Percentiles rank a stretch among this genome's conserved stretches.
Conservation (phyloP, 2,329 filamentous ascomycete genomes). For the Colletotrichum horii region DNA sequence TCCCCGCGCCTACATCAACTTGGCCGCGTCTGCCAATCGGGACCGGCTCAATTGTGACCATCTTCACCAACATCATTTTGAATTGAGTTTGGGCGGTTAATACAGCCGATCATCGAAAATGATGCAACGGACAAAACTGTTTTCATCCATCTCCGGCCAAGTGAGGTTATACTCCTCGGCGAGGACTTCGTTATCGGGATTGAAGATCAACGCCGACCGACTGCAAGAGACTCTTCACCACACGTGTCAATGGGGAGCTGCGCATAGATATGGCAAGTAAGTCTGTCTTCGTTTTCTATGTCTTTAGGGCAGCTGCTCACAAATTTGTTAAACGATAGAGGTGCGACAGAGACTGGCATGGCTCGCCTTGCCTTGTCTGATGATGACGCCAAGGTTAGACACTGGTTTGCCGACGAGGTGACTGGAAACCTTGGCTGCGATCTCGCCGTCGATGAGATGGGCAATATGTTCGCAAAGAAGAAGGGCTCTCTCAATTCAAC, state of each 20-base stretch:
- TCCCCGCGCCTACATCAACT: neutral
- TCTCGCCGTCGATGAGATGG: constrained; percentile 75
- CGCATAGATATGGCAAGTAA: constrained; percentile 33
- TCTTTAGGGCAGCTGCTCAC: neutral
- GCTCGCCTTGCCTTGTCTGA: constrained; percentile 74
- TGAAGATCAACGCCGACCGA: constrained; percentile 32
- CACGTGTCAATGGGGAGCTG: constrained; percentile 37
- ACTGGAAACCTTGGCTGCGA: constrained; percentile 65
- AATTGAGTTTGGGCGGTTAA: neutral
- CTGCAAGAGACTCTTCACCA: constrained; percentile 34
- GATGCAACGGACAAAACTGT: neutral
- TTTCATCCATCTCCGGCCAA: neutral
- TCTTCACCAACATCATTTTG: neutral
- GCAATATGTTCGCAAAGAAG: constrained; percentile 79
- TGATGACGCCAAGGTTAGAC: constrained; percentile 71
- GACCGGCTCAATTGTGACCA: neutral
- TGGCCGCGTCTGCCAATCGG: neutral
- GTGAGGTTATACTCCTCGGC: constrained; percentile 1
- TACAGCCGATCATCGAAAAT: neutral
- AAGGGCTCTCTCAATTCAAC: constrained; percentile 63
- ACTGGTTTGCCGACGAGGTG: constrained; percentile 76
- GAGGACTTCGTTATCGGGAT: constrained; percentile 9
- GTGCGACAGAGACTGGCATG: constrained; percentile 71
- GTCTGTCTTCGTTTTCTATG: neutral
- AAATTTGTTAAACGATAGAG: neutral